Conservation (phyloP, 768 basidiomycete genomes). For the Rhodotorula sphaerocarpa region DNA sequence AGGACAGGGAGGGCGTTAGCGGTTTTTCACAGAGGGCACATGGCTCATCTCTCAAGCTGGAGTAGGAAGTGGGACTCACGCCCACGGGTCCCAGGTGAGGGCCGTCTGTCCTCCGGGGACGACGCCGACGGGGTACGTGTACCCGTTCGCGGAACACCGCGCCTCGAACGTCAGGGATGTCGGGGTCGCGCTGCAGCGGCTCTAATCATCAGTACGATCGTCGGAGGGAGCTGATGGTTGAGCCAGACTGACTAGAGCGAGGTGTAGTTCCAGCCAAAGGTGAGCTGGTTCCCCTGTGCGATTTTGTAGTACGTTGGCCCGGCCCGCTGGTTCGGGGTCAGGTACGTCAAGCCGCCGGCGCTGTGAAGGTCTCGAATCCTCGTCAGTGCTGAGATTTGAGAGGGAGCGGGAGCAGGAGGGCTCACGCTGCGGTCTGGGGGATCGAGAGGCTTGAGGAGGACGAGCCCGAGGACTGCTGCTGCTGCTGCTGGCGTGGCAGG, state of each 20-base stretch:
- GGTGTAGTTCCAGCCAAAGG: constrained; percentile 87
- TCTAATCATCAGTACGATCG: constrained; percentile 1
- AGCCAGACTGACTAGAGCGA: constrained; percentile 49
- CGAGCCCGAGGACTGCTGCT: not conserved
- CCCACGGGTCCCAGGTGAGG: constrained; percentile 67
- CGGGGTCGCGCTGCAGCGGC: constrained; percentile 54
- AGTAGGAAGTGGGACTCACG: too few relatives aligned
- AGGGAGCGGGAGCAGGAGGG: not conserved
- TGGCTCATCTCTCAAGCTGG: too few relatives aligned
- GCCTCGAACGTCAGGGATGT: constrained; percentile 71
- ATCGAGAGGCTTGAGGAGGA: not conserved
- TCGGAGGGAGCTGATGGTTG: not conserved
- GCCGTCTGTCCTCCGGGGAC: constrained; percentile 59
- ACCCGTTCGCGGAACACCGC: constrained; percentile 67
- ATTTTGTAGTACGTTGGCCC: constrained; percentile 84
- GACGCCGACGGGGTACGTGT: constrained; percentile 80
- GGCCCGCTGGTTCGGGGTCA: constrained; percentile 67
- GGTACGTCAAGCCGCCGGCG: constrained; percentile 57
- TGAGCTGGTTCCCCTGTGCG: constrained; percentile 61
- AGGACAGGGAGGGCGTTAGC: not conserved
- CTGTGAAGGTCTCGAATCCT: constrained; percentile 23
- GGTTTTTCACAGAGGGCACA: too few relatives aligned
- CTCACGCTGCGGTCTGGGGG: constrained; percentile 3
- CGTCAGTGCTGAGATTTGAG: too few relatives aligned
- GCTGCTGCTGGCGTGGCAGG: not conserved